Evolutionary conservation across 169 alveolate species (phyloP).

Genomic region (Blepharisma undulans): DNA sequence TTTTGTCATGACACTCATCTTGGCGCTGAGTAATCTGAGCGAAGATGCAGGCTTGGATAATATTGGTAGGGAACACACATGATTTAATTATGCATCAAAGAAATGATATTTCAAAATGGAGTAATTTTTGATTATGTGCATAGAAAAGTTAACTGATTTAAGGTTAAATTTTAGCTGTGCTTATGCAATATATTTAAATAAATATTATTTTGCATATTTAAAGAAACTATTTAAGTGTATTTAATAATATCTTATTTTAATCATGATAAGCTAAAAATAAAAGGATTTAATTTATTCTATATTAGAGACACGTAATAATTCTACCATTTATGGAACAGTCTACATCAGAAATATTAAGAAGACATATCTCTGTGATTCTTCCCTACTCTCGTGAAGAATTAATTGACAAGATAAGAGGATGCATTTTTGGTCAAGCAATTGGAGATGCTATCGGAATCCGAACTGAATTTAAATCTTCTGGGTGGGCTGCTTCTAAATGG

Average conservation of each 20-base stretch:
- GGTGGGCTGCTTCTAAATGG: background rate
- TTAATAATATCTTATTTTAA: too few species aligned
- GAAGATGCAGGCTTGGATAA: background rate
- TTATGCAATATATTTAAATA: too few species aligned
- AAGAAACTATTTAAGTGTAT: too few species aligned
- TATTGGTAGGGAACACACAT: background rate
- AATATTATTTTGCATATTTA: too few species aligned
- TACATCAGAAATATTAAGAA: background rate
- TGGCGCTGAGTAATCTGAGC: background rate
- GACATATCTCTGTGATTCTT: background rate
- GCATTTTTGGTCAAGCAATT: conserved; percentile 1
- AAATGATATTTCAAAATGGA: background rate
- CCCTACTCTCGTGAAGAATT: background rate
- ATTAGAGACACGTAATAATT: too few species aligned
- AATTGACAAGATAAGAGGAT: background rate
- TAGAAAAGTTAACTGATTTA: too few species aligned
- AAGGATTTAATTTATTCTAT: too few species aligned
- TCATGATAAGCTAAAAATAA: too few species aligned
- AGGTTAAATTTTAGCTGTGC: too few species aligned
- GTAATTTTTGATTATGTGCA: background rate
- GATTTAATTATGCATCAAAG: background rate
- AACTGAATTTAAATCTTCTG: background rate
- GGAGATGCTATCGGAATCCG: conserved; percentile 28
- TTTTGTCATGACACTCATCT: background rate
- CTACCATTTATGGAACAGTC: background rate